Evolutionary conservation across 352 stramenopile genomes (phyloP).

Genomic region (Aphanomyces euteiches): DNA sequence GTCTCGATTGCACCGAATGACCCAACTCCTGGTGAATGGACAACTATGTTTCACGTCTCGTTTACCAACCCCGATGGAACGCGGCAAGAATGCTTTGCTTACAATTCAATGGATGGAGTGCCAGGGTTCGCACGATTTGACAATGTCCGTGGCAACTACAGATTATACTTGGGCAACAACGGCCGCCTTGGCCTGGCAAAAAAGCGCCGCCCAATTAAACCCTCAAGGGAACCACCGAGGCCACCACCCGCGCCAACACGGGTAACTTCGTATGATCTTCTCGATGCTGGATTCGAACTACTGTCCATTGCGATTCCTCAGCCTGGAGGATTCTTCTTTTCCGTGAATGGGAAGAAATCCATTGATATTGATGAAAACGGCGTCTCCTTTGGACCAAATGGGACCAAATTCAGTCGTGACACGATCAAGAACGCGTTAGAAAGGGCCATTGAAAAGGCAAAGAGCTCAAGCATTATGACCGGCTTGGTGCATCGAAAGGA

Average conservation of each 20-base stretch:
- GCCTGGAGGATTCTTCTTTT: slow-evolving; percentile 16
- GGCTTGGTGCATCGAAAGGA: neutral
- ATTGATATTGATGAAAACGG: neutral
- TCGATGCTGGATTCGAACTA: neutral
- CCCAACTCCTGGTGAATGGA: neutral
- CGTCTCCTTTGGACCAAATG: slow-evolving; percentile 2
- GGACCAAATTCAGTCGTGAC: neutral
- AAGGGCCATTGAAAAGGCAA: neutral
- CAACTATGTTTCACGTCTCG: neutral
- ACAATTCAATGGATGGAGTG: slow-evolving; percentile 17
- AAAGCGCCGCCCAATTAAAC: neutral
- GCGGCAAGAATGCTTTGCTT: neutral
- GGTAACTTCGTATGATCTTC: neutral
- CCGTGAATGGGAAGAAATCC: slow-evolving; percentile 9
- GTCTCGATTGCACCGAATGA: neutral
- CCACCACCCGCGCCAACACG: neutral
- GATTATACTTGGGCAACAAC: slow-evolving; percentile 23
- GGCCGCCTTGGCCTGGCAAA: neutral
- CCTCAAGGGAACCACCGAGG: neutral
- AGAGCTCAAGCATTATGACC: neutral
- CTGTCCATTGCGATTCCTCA: neutral
- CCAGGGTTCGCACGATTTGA: neutral
- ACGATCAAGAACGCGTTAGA: neutral
- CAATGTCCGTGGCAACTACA: neutral
- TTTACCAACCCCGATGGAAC: neutral